phyloP scores from a whole-genome alignment of 1,284 basidiomycete genomes.

The Naganishia cerealis region DNA sequence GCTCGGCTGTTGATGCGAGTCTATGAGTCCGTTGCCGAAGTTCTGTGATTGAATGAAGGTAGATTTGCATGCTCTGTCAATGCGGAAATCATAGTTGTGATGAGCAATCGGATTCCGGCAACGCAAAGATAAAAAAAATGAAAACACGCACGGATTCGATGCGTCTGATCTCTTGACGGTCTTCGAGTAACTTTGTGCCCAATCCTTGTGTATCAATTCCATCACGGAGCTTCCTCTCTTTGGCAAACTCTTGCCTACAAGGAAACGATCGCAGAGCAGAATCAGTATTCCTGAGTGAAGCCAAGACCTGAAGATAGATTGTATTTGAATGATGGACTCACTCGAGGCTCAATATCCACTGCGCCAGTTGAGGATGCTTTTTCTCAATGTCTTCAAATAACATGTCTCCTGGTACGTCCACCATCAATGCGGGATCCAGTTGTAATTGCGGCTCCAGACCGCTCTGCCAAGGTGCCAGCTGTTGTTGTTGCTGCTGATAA shows the following conservation, averaged over 20 bases:
- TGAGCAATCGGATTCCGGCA: background rate
- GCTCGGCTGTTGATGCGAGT: slow-evolving; percentile 22
- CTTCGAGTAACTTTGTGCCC: slow-evolving; percentile 26
- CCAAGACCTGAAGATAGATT: background rate
- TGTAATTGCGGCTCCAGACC: slow-evolving; percentile 26
- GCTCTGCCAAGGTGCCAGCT: slow-evolving; percentile 29
- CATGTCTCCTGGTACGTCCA: slow-evolving; percentile 30
- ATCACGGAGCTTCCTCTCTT: slow-evolving; percentile 28
- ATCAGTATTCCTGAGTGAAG: background rate
- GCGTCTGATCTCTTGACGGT: slow-evolving; percentile 27
- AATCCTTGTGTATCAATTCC: slow-evolving; percentile 29
- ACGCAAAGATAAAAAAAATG: background rate
- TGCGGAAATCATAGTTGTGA: background rate
- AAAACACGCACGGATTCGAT: slow-evolving; percentile 20
- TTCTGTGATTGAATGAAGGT: slow-evolving; percentile 30
- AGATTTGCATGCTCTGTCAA: slow-evolving; percentile 32
- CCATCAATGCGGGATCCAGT: slow-evolving; percentile 29
- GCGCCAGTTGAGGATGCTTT: slow-evolving; percentile 25
- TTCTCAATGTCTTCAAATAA: slow-evolving; percentile 34
- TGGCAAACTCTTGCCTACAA: slow-evolving; percentile 26
- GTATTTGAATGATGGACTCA: background rate
- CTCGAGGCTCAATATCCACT: slow-evolving; percentile 31
- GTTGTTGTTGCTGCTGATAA: slow-evolving; percentile 28
- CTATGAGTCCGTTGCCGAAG: slow-evolving; percentile 27
- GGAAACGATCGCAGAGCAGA: background rate